These are phyloP conservation scores for Corallochytrium limacisporum DNA, from an alignment of 78 protist genomes.

Conservation along the genomic window DNA sequence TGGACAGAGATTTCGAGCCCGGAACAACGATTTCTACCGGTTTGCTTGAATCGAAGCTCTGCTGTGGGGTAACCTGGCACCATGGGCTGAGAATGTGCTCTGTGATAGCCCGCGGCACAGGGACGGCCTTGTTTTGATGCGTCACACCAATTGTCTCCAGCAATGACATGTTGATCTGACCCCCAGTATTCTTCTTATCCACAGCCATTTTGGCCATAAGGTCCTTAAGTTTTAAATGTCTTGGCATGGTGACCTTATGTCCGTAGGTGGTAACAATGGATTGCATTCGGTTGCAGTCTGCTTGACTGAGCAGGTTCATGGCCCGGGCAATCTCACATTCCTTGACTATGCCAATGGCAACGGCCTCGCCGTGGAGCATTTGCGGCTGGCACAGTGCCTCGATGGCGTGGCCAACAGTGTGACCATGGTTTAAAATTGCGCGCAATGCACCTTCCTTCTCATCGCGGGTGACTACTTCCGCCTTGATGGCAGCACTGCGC, in stretches of 20 bases:
- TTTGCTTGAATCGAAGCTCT: no score
- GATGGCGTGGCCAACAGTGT: constrained; percentile 67
- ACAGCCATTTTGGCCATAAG: constrained; percentile 41
- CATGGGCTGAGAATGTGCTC: no score
- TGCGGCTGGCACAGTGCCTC: constrained; percentile 50
- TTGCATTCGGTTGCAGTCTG: neutral
- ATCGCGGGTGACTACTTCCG: constrained; percentile 46
- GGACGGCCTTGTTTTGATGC: neutral
- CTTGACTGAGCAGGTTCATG: constrained; percentile 12
- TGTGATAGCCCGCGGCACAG: neutral
- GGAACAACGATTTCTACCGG: no score
- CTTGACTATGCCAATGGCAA: constrained; percentile 38
- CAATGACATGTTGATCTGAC: constrained; percentile 1
- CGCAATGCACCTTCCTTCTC: constrained; percentile 62
- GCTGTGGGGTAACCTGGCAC: no score
- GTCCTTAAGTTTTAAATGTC: neutral
- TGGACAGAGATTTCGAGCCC: constrained; percentile 55
- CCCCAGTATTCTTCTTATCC: constrained; percentile 52
- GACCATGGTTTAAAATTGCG: constrained; percentile 55
- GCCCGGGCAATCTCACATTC: constrained; percentile 33
- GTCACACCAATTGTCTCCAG: constrained; percentile 16
- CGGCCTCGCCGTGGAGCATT: constrained; percentile 54
- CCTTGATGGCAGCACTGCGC: constrained; percentile 29
- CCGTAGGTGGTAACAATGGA: neutral
- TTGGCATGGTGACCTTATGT: neutral